Evolutionary conservation across 768 basidiomycete genomes (phyloP), one percentile per base, ranked within the genome.

Genomic region (Panus rudis): DNA sequence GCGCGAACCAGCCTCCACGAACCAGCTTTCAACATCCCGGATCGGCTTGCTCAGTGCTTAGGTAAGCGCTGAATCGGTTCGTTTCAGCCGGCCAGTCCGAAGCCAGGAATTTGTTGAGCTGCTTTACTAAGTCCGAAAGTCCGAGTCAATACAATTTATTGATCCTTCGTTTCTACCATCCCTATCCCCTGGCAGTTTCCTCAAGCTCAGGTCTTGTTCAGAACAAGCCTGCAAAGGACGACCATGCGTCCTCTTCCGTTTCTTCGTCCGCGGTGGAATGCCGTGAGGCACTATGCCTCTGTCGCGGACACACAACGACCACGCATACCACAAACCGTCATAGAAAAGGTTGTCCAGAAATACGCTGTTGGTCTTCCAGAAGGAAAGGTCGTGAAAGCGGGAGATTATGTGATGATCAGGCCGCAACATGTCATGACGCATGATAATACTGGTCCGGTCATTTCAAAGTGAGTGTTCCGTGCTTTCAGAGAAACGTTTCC

Each of bases 341-440:
- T 98, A 57, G 94, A 99, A 66, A 98, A 99, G 70, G 85, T 99
- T 49, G 93, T 99, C 0, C 93, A 98, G 64, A 88, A 84, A 60
- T 94, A 97, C 69, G 83, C 96, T 0, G 89, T 98, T n/a, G 92
- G 83, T 39, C 70, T 92, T 1, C 81, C 90, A 2, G 64, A 72
- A 41, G 85, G 84, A 33, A 89, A 84, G 60, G 68, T 72, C 13
- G 88, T 98, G 52, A 81, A 79, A 54, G 89, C 92, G 27, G 96
- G 94, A 12, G 96, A 99, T 81, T 98, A 98, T 80, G 92, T 98
- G 28, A 99, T 97, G 93, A 96, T 99, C 66, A 79, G 81, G 31
- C 96, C 96, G 19, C 84, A 97, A 60, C 92, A 98, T 76, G 92
- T 97, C 53, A 93, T 93, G 91, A 93, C 90, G 8, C 92, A 93